phyloP scores from a whole-genome alignment of 176 grass and related monocot genomes.

The Oryza officinalis region DNA sequence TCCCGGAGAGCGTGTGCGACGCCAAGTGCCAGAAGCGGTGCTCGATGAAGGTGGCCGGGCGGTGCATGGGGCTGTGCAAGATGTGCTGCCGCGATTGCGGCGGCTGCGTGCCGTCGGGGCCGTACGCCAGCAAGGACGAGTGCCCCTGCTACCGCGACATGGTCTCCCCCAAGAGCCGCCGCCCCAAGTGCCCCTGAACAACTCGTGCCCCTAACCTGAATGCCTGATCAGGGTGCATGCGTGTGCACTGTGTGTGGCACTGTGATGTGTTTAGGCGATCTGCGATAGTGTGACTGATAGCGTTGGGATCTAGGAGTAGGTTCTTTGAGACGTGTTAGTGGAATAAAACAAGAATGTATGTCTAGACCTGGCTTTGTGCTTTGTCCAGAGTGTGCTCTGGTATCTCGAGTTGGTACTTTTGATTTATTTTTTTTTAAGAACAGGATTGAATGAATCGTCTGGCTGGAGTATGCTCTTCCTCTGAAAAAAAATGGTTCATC shows the following conservation, averaged over 20 bases:
- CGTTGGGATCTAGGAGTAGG: neutral
- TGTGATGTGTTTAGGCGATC: neutral
- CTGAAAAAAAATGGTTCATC: too few relatives aligned
- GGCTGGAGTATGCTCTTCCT: too few relatives aligned
- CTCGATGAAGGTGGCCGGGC: constrained; percentile 52
- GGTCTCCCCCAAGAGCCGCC: constrained; percentile 46
- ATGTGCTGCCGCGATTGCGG: constrained; percentile 73
- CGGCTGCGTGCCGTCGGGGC: constrained; percentile 77
- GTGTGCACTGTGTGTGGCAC: too few relatives aligned
- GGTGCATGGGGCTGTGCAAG: constrained; percentile 60
- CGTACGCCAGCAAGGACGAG: constrained; percentile 73
- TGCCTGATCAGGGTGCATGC: too few relatives aligned
- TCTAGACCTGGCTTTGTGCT: neutral
- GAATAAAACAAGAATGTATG: neutral
- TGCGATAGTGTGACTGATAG: neutral
- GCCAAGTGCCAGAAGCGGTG: constrained; percentile 66
- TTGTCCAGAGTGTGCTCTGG: neutral
- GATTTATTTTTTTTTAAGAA: neutral
- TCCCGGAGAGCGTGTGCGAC: constrained; percentile 36
- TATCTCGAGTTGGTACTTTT: neutral
- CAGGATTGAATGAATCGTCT: neutral
- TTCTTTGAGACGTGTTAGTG: neutral
- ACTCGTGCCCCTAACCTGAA: too few relatives aligned
- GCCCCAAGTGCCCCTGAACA: constrained; percentile 61
- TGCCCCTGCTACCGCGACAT: constrained; percentile 90